Evolutionary conservation across 2,329 filamentous ascomycete genomes (phyloP), one percentile per base, ranked within the genome.

Genomic region (Neoascochyta sp.): DNA sequence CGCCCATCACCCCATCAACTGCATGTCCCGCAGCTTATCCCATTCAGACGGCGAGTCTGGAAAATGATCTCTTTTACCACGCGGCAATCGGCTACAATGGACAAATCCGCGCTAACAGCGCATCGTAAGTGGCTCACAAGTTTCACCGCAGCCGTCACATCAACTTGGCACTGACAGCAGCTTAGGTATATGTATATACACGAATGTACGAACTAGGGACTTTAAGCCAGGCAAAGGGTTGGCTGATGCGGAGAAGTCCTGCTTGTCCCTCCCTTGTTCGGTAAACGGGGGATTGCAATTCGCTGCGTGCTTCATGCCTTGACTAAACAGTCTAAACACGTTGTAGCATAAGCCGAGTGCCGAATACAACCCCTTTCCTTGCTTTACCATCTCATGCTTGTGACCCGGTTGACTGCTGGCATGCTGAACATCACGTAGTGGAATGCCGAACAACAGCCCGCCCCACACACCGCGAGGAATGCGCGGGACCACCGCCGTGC

Each of bases 381-480:
- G 29, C 37, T 32, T 45, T 22, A 21, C 29, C 9, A 15, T 24
- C 14, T 26, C 36, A 27, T 35, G 27, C 34, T 27, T 33, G 43
- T 46, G 40, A 47, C 30, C 27, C 15, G 20, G 10, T 18, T n/a
- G 20, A 28, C 27, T 32, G 32, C 34, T 24, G 29, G 29, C 27
- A 36, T 36, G 37, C 32, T 36, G 17, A 28, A 27, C 28, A 22
- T 27, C 27, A 30, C 30, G 30, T 32, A 35, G 27, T 33, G 43
- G 45, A 48, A 48, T 48, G 40, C 27, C 16, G 21, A 10, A 22
- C 26, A 23, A 25, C 35, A 27, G 31, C 21, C 28, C 22, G 23
- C 27, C 11, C 22, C 33, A 22, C 30, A 24, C 32, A 34, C 32
- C 33, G 38, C 36, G 30, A 41, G 43, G 43, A 46, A 49, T 49